phyloP scores from a whole-genome alignment of 208 protist species.

The Trichomonas vaginalis region DNA sequence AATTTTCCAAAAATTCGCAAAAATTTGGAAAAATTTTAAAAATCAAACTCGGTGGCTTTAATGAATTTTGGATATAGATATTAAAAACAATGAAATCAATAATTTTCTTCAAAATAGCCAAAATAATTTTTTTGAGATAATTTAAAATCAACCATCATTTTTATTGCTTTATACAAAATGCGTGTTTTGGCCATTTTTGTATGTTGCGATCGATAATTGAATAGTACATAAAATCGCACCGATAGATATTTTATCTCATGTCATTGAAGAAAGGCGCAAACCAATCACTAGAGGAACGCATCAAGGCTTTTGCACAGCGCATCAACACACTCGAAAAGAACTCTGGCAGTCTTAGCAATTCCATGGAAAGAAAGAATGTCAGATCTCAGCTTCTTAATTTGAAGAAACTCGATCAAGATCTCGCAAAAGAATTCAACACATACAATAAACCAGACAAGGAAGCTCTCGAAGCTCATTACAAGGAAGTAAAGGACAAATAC shows the following conservation, averaged over 20 bases:
- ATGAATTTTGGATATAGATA: too few relatives aligned
- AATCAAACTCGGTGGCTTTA: too few relatives aligned
- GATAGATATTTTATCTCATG: background rate
- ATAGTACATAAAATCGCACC: too few relatives aligned
- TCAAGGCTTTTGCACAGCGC: background rate
- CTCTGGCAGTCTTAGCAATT: background rate
- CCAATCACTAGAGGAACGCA: background rate
- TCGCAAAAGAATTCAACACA: background rate
- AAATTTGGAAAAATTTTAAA: too few relatives aligned
- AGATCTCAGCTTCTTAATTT: background rate
- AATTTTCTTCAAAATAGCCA: too few relatives aligned
- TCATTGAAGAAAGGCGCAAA: background rate
- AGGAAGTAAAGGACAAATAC: background rate
- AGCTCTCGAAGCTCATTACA: background rate
- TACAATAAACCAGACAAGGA: background rate
- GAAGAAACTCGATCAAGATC: background rate
- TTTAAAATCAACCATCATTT: too few relatives aligned
- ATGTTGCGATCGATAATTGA: too few relatives aligned
- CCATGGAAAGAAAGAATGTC: background rate
- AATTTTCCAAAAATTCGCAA: too few relatives aligned
- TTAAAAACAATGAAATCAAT: too few relatives aligned
- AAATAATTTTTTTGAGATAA: too few relatives aligned
- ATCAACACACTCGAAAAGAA: background rate
- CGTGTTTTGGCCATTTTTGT: too few relatives aligned
- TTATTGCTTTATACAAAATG: too few relatives aligned